Conservation (phyloP, 192 early-diverging fungal species). For the Blastocladiella britannica region DNA sequence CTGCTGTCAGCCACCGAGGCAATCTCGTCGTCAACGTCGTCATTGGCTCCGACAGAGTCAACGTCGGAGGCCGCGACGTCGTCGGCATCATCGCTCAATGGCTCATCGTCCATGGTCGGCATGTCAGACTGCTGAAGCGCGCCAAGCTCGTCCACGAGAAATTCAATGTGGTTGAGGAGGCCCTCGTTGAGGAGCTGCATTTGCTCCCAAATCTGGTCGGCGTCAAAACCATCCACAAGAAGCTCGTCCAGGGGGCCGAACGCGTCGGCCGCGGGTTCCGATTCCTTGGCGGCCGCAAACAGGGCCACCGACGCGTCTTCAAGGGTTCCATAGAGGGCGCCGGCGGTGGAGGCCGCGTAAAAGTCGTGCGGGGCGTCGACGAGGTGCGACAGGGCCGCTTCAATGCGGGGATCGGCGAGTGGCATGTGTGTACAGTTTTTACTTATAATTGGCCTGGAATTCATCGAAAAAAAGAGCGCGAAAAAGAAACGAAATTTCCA, state of each 20-base stretch:
- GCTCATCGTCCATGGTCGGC: slow-evolving; percentile 21
- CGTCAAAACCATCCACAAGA: slow-evolving; percentile 46
- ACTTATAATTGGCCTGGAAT: too few species aligned
- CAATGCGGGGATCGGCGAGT: not conserved
- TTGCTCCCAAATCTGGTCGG: slow-evolving; percentile 87
- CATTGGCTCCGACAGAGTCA: slow-evolving; percentile 15
- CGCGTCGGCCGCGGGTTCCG: slow-evolving; percentile 17
- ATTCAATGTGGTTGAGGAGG: slow-evolving; percentile 35
- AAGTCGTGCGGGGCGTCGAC: not conserved
- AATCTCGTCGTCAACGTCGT: slow-evolving; percentile 8
- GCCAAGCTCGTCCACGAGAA: not conserved
- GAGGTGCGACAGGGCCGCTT: not conserved
- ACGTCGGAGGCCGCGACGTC: slow-evolving; percentile 11
- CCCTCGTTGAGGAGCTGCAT: slow-evolving; percentile 67
- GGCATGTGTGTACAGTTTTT: too few species aligned
- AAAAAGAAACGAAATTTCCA: too few species aligned
- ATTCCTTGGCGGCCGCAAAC: not conserved
- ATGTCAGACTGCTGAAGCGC: slow-evolving; percentile 13
- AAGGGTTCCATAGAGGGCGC: not conserved
- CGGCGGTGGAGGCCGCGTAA: not conserved
- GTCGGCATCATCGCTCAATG: slow-evolving; percentile 12
- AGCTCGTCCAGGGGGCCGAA: slow-evolving; percentile 37
- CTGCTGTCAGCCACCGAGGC: slow-evolving; percentile 6
- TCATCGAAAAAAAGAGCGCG: too few species aligned
- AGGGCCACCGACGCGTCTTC: not conserved